Evolutionary conservation across 2,329 filamentous ascomycete species (phyloP), one percentile per base, ranked within the genome.

Genomic region (Epichloe typhina): DNA sequence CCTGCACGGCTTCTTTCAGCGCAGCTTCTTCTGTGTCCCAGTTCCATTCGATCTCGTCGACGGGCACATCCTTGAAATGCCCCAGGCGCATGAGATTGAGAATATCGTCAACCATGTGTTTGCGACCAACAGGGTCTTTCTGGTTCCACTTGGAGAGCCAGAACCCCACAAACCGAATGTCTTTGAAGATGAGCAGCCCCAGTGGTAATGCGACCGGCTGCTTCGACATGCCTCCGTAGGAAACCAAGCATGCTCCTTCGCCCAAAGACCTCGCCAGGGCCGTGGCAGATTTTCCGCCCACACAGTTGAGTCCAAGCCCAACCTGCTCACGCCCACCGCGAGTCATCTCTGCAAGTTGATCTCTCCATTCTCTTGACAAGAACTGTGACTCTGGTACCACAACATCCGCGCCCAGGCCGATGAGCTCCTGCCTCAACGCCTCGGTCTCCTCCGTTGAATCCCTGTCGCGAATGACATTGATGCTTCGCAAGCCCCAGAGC

Each of bases 91-190:
- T 86, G 64, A 95, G 67, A 40, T 82, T 77, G 54, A 98, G 69
- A 37, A 98, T 83, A 68, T 95, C 87, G 23, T 84, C 77, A n/a
- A 97, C 82, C 43, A 88, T 95, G 62, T 76, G 77, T 63, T 79
- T 78, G 72, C 94, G 94, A 53, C 84, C 82, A 5, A 75, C 73
- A 0, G 82, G 78, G 59, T 96, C 76, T 55, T 75, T 71, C 63
- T 90, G 83, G 46, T 86, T 88, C 91, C 93, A 97, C 53, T 77
- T 81, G 62, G 86, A 93, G 23, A 97, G 82, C 93, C 93, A 98
- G 68, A 97, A 98, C 4, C 93, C 94, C 54, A 87, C 78, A 62
- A 96, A 95, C 48, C 80, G 76, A 49, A 97, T 75, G 59, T 97
- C 82, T 67, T 91, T 93, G 72, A 98, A 98, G 59, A 98, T 98